Base-by-base conservation (phyloP, 2,329 filamentous ascomycete species). In the Exophiala aquamarina region DNA sequence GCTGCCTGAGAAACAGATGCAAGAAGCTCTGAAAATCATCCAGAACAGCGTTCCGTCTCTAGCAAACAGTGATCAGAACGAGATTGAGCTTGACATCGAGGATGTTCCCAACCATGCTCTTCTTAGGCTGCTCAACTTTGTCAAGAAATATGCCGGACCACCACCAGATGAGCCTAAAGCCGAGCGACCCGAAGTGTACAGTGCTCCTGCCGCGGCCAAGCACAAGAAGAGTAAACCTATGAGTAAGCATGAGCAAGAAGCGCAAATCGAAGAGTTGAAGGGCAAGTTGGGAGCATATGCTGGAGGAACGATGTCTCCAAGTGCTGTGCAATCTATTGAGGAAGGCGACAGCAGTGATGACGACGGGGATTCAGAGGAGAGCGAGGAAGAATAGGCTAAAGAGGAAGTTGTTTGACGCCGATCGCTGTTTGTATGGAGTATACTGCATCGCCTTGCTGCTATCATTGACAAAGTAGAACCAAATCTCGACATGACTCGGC, bases 11-110 rank as follows among this genome's bases (percentile, higher is more conserved):
- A 75, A 77, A n/a, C 83, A 89, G 57, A 86, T 95, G 62, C 79
- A 84, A 40, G 82, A 83, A 57, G 89, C 92, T 0, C 88, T 96
- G 23, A 82, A 86, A 50, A 91, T 97, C 53, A 97, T 98, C 63
- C 89, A 94, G 66, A 82, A 82, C 56, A 92, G 95, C 57, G 68
- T 88, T 73, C 72, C 88, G 70, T 75, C 86, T 75, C 75, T 93
- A 72, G 78, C 81, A 75, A 67, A 70, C 56, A 69, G 65, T 26
- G 66, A 72, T 57, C 70, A 73, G 55, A 67, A 67, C 7, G 71
- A 73, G 57, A 73, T 73, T 40, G 71, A 74, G 51, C 64, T 74
- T 38, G 71, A 74, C 56, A 74, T 73, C 41, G 71, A 74, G 50
- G 71, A 74, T 50, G 66, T 74, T 26, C 71, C 71, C 8, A 73